phyloP scores from a whole-genome alignment of 768 basidiomycete genomes.

The Lyophyllum shimeji region DNA sequence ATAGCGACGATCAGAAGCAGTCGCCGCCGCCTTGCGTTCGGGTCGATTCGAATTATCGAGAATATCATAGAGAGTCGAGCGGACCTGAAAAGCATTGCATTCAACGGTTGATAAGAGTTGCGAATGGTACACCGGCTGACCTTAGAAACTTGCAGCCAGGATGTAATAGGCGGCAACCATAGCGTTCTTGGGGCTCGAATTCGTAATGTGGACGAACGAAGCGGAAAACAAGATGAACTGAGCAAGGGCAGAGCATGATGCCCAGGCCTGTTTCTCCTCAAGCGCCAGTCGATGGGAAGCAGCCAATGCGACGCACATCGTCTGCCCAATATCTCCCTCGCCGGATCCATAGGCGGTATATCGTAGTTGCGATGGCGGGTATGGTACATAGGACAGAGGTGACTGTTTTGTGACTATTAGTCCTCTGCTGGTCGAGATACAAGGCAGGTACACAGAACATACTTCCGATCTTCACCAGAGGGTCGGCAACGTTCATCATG shows the following conservation, averaged over 20 bases:
- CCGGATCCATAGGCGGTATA: constrained; percentile 31
- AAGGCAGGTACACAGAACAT: constrained; percentile 9
- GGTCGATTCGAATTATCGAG: constrained; percentile 53
- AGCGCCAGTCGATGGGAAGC: not conserved
- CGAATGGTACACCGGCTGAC: constrained; percentile 15
- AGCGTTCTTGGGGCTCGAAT: constrained; percentile 15
- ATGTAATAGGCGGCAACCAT: constrained; percentile 33
- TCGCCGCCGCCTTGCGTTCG: constrained; percentile 25
- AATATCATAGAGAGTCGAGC: constrained; percentile 52
- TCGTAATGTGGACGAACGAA: constrained; percentile 25
- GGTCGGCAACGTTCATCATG: constrained; percentile 7
- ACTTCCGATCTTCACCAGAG: constrained; percentile 9
- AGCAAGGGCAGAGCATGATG: constrained; percentile 27
- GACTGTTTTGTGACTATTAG: constrained; percentile 19
- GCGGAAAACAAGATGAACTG: constrained; percentile 28
- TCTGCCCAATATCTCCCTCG: constrained; percentile 33
- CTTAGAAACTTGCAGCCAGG: constrained; percentile 37
- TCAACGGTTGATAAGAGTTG: not conserved
- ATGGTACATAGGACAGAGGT: constrained; percentile 31
- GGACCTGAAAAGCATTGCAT: constrained; percentile 31
- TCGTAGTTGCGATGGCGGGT: constrained; percentile 29
- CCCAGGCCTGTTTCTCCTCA: constrained; percentile 25
- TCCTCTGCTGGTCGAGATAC: not conserved
- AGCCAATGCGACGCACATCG: constrained; percentile 25
- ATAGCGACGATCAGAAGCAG: constrained; percentile 29